Conservation (phyloP, 2,329 filamentous ascomycete species). For the Diatrype stigma region DNA sequence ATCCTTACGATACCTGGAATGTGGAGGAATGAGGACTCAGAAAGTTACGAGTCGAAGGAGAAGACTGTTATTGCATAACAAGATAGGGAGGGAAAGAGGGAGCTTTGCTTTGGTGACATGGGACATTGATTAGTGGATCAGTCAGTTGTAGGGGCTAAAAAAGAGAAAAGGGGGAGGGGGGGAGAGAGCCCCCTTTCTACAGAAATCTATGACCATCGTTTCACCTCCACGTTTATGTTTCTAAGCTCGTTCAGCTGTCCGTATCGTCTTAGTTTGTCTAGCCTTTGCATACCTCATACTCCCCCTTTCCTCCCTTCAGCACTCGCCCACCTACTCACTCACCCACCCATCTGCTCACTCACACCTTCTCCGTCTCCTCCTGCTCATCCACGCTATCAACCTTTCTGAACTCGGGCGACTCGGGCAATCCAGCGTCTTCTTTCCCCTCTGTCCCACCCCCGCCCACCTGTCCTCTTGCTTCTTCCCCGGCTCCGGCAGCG, state of each 20-base stretch:
- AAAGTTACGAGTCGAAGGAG: not conserved
- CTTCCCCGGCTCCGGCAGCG: slow-evolving; percentile 5
- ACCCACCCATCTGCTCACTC: not conserved
- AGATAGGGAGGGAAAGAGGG: not conserved
- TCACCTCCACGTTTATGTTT: too few species aligned
- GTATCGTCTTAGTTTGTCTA: not conserved
- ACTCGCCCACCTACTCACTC: slow-evolving; percentile 27
- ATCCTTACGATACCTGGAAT: not conserved
- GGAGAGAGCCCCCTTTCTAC: slow-evolving; percentile 7
- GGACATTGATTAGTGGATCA: too few species aligned
- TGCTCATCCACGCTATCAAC: slow-evolving; percentile 51
- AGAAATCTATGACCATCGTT: slow-evolving; percentile 21
- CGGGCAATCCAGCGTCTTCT: slow-evolving; percentile 4
- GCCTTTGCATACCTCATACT: too few species aligned
- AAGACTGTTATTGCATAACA: not conserved
- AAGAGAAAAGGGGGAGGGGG: too few species aligned
- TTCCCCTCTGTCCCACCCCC: too few species aligned
- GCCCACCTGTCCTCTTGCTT: too few species aligned
- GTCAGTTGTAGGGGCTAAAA: too few species aligned
- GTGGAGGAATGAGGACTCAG: not conserved
- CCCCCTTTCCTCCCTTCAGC: not conserved
- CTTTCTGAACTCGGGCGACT: slow-evolving; percentile 36
- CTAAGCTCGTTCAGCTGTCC: too few species aligned
- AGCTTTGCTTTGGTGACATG: too few species aligned
- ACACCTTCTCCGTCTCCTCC: slow-evolving; percentile 45